Percentiles rank a stretch among this genome's conserved stretches.
phyloP scores from a whole-genome alignment of 208 protist species.

The Vickermania ingenoplastis region DNA sequence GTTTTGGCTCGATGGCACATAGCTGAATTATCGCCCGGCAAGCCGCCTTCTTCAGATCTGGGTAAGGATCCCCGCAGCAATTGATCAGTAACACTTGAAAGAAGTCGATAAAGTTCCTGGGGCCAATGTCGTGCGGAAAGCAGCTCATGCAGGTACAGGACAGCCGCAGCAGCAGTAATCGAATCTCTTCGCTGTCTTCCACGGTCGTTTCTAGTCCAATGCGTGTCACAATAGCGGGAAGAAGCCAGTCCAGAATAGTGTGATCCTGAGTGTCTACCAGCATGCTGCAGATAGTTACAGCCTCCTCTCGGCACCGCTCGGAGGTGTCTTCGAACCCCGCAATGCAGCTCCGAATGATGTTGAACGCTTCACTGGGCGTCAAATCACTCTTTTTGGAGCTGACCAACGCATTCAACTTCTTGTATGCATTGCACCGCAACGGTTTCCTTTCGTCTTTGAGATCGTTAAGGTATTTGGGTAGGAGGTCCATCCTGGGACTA shows the following conservation, averaged over 20 bases:
- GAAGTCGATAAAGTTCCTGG: conserved; percentile 83
- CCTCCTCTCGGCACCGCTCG: conserved; percentile 69
- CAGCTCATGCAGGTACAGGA: conserved; percentile 54
- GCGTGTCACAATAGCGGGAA: conserved; percentile 76
- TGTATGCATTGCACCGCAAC: conserved; percentile 59
- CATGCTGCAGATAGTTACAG: conserved; percentile 31
- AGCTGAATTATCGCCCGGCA: conserved; percentile 55
- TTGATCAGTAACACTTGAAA: conserved; percentile 80
- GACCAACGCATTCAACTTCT: conserved; percentile 37
- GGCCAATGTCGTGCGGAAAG: conserved; percentile 83
- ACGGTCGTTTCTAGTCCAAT: conserved; percentile 57
- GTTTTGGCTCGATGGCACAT: conserved; percentile 65
- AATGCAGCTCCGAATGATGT: conserved; percentile 46
- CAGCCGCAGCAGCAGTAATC: conserved; percentile 58
- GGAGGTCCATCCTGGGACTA: conserved; percentile 57
- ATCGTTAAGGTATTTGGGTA: conserved; percentile 71
- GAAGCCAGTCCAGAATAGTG: conserved; percentile 75
- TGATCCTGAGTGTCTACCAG: conserved; percentile 35
- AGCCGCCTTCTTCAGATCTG: conserved; percentile 78
- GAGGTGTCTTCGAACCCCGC: conserved; percentile 68
- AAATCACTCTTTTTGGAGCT: conserved; percentile 7
- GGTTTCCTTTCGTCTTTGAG: conserved; percentile 52
- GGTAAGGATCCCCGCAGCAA: conserved; percentile 68
- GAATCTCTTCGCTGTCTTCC: conserved; percentile 78
- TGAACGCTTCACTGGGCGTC: conserved; percentile 31